Base-by-base conservation (phyloP, 2,329 filamentous ascomycete species). In the Colletotrichum brevisporum region DNA sequence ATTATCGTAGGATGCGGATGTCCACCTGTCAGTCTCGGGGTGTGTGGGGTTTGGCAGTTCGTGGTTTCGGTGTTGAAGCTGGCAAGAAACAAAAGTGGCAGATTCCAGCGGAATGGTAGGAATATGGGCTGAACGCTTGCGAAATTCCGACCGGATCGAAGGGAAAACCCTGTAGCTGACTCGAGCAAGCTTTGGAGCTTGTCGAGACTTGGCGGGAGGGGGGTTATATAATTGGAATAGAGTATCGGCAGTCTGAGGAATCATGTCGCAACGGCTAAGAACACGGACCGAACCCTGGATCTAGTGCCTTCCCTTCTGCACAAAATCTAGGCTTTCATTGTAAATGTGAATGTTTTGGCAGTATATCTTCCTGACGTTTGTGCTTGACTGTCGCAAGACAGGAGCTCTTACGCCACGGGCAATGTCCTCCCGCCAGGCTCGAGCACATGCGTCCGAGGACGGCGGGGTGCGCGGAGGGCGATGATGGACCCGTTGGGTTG, bases 121-220 rank as follows among this genome's bases (percentile, higher is more conserved):
- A 27, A 41, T 53, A 56, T 41, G 51, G 26, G 36, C 43, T 56
- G 36, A 41, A 56, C 39, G 18, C 16, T 31, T 6, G 47, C 18
- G n/a, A 13, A 50, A 21, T 8, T 24, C 18, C 18, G 36, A 45
- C 5, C n/a, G 48, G 26, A 31, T 47, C 39, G 21, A 53, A 55
- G 26, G 51, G 13, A 24, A 31, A 36, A 36, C 36, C 62, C 45
- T 56, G 63, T n/a, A 10, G 12, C 26, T 61, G 62, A 47, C 67
- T 56, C 26, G 26, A 61, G 36, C 51, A 69, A 69, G 45, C 51
- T 69, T 47, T 52, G 5, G 43, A 60, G 55, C 43, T 55, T 56
- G 51, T 39, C 18, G 16, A 31, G 15, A 18, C 16, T 47, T 48
- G 12, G 13, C 18, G 67, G 21, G 50, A 13, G 26, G 24, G 15